phyloP scores from a whole-genome alignment of 805 yeast species.

The Candida piceae region DNA sequence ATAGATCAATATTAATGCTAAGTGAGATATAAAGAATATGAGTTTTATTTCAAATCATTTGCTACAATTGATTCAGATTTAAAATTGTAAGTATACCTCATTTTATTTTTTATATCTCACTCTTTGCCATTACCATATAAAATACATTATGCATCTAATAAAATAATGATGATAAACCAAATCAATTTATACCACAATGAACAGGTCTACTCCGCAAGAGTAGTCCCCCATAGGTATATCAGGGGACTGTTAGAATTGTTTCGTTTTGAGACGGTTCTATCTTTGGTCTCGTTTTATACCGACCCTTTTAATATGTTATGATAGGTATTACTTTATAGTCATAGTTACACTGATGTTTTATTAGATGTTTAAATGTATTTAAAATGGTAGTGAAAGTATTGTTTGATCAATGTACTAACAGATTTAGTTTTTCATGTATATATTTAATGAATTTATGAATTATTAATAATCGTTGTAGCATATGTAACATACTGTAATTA shows the following conservation, averaged over 20 bases:
- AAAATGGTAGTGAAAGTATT: too few species aligned
- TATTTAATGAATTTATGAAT: neutral
- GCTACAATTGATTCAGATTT: too few species aligned
- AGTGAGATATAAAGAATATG: too few species aligned
- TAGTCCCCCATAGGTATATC: constrained; percentile 4
- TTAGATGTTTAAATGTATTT: too few species aligned
- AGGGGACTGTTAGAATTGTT: constrained; percentile 12
- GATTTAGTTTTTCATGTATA: neutral
- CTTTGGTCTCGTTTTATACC: constrained; percentile 30
- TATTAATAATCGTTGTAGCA: neutral
- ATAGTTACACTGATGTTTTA: constrained; percentile 74
- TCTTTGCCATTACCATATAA: too few species aligned
- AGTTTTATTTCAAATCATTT: too few species aligned
- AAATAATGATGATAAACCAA: constrained; percentile 29
- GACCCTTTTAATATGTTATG: constrained; percentile 46
- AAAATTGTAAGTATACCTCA: too few species aligned
- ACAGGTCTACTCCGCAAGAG: constrained; percentile 17
- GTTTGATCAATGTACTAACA: neutral
- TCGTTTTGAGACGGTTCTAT: constrained; percentile 32
- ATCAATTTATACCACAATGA: constrained; percentile 30
- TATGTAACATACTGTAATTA: neutral
- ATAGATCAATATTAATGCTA: too few species aligned
- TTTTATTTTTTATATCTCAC: too few species aligned
- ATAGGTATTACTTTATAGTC: constrained; percentile 62
- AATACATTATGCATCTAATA: too few species aligned